Base-by-base conservation (phyloP, 1,284 basidiomycete species). In the Puccinia horiana region DNA sequence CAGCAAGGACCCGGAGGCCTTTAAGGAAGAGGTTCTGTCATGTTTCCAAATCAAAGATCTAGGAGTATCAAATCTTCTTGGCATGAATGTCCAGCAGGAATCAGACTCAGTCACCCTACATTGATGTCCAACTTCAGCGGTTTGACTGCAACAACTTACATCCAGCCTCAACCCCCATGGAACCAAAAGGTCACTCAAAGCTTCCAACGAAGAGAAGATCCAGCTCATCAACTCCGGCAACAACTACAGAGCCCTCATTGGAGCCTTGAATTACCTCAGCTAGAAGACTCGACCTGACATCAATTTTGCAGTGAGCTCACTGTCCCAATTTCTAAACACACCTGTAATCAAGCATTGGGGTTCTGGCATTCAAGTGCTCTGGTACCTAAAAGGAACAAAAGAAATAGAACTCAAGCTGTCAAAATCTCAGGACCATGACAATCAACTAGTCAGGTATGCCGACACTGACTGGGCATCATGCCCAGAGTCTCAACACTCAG, bases 391-490 rank as follows among this genome's bases (percentile, higher is more conserved):
- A 65, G 63, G 63, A 37, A 29, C 63, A 29, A 81, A 88, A 20
- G 29, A 82, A 0, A 85, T 85, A 9, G 89, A 88, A 9, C 61
- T 63, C 2, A 63, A 63, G 29, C 11, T 63, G 9, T 6, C 14
- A 32, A 29, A 32, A 5, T 3, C 9, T 32, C 6, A 5, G 6
- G 29, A 32, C 5, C 9, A 63, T 6, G 23, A n/a, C 6, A 16
- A 8, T 16, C 6, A 44, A 5, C 84, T 90, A 0, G 23, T 85
- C 12, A 88, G 88, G 0, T 90, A 86, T 83, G 86, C 87, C 0
- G 89, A 90, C 83, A 87, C 88, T 0, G 88, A 89, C 80, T 88
- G 85, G 84, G 89, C 86, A 26, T 85, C 86, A 42, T 86, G 87
- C 49, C 75, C 83, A 0, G 84, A 86, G 40, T 85, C 85, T 26